phyloP scores from a whole-genome alignment of 768 basidiomycete species.

The Udeniomyces megalosporus region DNA sequence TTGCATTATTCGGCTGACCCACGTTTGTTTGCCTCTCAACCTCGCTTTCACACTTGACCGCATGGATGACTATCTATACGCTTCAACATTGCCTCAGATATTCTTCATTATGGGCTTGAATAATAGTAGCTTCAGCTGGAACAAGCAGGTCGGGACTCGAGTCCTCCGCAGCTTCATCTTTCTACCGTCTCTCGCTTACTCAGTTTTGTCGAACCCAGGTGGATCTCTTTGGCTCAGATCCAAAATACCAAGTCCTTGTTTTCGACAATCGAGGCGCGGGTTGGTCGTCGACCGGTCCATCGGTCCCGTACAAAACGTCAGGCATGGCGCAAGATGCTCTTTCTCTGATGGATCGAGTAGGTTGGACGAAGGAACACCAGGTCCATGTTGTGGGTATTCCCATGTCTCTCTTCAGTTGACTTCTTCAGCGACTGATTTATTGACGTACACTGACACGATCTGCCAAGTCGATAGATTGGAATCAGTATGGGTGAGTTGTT shows the following conservation, averaged over 20 bases:
- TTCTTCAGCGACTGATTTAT: background rate
- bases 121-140: slow-evolving; percentile 1
- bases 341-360: slow-evolving; percentile 49
- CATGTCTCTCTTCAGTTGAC: background rate
- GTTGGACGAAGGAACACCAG: slow-evolving; percentile 47
- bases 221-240: slow-evolving; percentile 39
- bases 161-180: slow-evolving; percentile 30
- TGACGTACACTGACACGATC: background rate
- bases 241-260: slow-evolving; percentile 47
- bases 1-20: background rate
- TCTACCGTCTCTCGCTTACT: slow-evolving; percentile 37
- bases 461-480: background rate
- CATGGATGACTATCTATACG: no score
- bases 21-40: no score
- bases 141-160: background rate
- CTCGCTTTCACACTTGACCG: no score
- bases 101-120: slow-evolving; percentile 55
- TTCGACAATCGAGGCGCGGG: slow-evolving; percentile 79
- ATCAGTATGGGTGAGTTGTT: slow-evolving; percentile 7
- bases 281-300: slow-evolving; percentile 9
- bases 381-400: slow-evolving; percentile 59
- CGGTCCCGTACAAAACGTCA: slow-evolving; percentile 38
- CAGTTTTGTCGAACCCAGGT: slow-evolving; percentile 55
- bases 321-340: slow-evolving; percentile 64
- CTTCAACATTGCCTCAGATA: slow-evolving; percentile 35